Conservation (phyloP, 1,139 yeast species). For the Starmera stellimalicola region DNA sequence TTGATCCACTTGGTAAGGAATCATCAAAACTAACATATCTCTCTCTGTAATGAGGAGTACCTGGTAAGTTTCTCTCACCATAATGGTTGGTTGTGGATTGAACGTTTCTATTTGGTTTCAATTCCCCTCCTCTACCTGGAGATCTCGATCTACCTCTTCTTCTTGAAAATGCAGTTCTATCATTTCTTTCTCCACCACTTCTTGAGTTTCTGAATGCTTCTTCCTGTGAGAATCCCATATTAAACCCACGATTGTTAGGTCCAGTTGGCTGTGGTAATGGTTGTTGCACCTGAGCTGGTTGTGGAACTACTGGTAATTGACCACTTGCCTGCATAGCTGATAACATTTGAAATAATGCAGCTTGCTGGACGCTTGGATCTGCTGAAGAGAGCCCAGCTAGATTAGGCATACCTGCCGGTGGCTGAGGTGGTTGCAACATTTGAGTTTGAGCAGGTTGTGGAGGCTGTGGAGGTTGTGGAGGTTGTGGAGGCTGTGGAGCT, state of each 20-base stretch:
- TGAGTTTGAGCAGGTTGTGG: constrained; percentile 17
- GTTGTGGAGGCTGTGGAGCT: constrained; percentile 12
- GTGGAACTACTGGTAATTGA: constrained; percentile 19
- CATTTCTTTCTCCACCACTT: constrained; percentile 14
- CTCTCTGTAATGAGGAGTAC: constrained; percentile 65
- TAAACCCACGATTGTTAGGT: constrained; percentile 5
- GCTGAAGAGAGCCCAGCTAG: constrained; percentile 13
- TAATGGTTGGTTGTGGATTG: constrained; percentile 7
- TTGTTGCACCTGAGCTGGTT: constrained; percentile 11
- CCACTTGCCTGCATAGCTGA: constrained; percentile 23
- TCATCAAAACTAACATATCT: constrained; percentile 63
- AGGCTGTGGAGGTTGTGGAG: constrained; percentile 9
- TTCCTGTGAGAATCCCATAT: constrained; percentile 13
- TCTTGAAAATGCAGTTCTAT: constrained; percentile 9
- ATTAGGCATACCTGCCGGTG: constrained; percentile 5
- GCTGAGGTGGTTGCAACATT: constrained; percentile 8
- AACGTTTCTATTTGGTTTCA: constrained; percentile 23
- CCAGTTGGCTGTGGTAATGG: constrained; percentile 6
- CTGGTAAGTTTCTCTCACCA: constrained; percentile 58
- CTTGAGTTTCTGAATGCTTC: constrained; percentile 20
- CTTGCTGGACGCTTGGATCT: constrained; percentile 26
- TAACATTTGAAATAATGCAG: constrained; percentile 37
- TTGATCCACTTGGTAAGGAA: constrained; percentile 66
- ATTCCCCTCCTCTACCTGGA: constrained; percentile 10
- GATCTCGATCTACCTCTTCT: constrained; percentile 20